phyloP scores from a whole-genome alignment of 208 protist genomes.

The Naegleria fowleri region DNA sequence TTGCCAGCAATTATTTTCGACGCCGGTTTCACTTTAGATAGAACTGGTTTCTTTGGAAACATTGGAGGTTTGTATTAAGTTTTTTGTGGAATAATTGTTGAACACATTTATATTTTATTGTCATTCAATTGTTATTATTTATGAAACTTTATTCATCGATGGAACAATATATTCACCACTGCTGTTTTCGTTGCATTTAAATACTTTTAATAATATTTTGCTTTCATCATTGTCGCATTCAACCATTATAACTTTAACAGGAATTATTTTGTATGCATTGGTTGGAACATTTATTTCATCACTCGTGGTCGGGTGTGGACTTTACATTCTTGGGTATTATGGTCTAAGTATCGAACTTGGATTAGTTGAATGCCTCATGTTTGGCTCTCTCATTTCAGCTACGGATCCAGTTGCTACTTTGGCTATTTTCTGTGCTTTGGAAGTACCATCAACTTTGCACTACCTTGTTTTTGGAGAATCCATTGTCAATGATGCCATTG shows the following conservation, averaged over 20 bases:
- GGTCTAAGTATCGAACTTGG: background rate
- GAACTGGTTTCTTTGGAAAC: slow-evolving; percentile 23
- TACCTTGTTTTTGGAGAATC: slow-evolving; percentile 46
- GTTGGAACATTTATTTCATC: slow-evolving; percentile 14
- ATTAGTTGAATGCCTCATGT: slow-evolving; percentile 45
- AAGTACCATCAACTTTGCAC: slow-evolving; percentile 43
- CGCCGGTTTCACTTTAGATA: slow-evolving; percentile 7
- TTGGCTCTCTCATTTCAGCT: slow-evolving; percentile 60
- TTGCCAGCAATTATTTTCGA: slow-evolving; percentile 31
- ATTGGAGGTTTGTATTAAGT: slow-evolving; percentile 6
- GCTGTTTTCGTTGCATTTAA: too few species aligned
- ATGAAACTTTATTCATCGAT: too few species aligned
- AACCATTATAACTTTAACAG: too few species aligned
- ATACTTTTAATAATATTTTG: too few species aligned
- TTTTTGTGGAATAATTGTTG: too few species aligned
- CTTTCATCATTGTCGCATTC: too few species aligned
- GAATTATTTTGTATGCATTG: slow-evolving; percentile 27
- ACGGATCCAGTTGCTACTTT: slow-evolving; percentile 71
- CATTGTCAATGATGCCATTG: slow-evolving; percentile 56
- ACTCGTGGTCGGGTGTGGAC: background rate
- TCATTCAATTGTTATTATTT: too few species aligned
- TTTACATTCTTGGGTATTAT: background rate
- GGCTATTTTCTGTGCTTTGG: slow-evolving; percentile 56
- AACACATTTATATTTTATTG: too few species aligned
- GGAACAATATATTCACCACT: too few species aligned